Evolutionary conservation across 495 filamentous ascomycete species (phyloP).

Genomic region (Penicillium nucicola): DNA sequence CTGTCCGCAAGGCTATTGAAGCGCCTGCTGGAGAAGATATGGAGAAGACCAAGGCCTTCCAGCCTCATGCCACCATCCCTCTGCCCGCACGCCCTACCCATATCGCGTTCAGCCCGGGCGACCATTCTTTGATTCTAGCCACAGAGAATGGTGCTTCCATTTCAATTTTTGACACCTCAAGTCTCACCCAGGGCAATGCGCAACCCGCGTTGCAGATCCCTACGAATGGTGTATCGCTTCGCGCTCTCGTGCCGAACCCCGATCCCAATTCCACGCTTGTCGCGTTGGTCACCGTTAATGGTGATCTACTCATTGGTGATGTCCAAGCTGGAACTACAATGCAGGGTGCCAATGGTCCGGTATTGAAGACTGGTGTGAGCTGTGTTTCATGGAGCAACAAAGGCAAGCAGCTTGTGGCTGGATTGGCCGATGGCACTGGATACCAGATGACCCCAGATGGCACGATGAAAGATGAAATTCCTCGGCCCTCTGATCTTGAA

Average conservation of each 20-base stretch:
- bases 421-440: constrained; percentile 75
- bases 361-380: constrained; percentile 71
- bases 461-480: constrained; percentile 69
- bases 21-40: constrained; percentile 53
- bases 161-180: constrained; percentile 72
- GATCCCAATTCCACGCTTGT: constrained; percentile 57
- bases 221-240: constrained; percentile 70
- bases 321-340: constrained; percentile 62
- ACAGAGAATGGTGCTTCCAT: constrained; percentile 81
- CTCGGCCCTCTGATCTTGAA: constrained; percentile 67
- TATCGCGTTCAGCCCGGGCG: constrained; percentile 82
- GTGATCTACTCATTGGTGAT: constrained; percentile 80
- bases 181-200: constrained; percentile 61
- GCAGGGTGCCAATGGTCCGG: constrained; percentile 59
- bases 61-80: constrained; percentile 67
- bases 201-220: constrained; percentile 67
- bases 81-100: constrained; percentile 79
- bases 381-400: constrained; percentile 88
- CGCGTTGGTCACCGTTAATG: constrained; percentile 74
- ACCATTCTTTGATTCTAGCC: constrained; percentile 76
- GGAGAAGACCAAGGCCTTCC: constrained; percentile 63
- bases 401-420: constrained; percentile 90
- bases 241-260: constrained; percentile 79
- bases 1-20: constrained; percentile 72
- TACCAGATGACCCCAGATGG: constrained; percentile 84